Percentiles rank a stretch among this genome's conserved stretches.
These are phyloP conservation scores for Collybiopsis confluens DNA, from an alignment of 768 basidiomycete genomes.

Conservation along the genomic window DNA sequence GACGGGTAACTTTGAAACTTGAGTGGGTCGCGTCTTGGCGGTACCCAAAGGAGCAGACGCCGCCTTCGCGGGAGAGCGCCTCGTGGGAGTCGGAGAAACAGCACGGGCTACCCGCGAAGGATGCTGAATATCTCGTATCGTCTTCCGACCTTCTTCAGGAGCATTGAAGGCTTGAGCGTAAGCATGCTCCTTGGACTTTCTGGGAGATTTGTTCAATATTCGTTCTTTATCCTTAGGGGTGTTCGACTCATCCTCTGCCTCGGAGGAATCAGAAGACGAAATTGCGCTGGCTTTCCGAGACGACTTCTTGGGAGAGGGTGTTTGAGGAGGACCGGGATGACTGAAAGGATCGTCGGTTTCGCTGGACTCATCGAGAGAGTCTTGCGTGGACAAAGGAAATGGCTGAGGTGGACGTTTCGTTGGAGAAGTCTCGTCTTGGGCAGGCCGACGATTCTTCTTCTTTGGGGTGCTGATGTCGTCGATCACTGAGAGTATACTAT, in stretches of 20 bases:
- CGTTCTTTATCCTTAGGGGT: not conserved
- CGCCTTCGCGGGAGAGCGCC: not conserved
- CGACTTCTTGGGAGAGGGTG: constrained; percentile 4
- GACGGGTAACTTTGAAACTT: not conserved
- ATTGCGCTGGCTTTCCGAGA: not conserved
- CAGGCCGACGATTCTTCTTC: not conserved
- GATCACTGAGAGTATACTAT: not conserved
- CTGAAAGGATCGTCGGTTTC: not conserved
- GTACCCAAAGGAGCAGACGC: not conserved
- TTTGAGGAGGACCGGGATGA: constrained; percentile 5
- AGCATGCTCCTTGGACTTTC: not conserved
- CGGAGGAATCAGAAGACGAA: not conserved
- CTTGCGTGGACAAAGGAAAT: not conserved
- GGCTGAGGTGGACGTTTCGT: not conserved
- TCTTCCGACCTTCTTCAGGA: not conserved
- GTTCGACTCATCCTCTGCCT: not conserved
- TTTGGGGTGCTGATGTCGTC: constrained; percentile 1
- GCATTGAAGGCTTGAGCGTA: not conserved
- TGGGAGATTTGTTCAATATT: not conserved
- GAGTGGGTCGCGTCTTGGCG: not conserved
- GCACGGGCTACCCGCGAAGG: constrained; percentile 3
- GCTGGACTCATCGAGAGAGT: not conserved
- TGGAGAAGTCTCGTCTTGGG: not conserved
- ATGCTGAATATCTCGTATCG: constrained; percentile 5
- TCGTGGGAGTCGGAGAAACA: constrained; percentile 1